These are phyloP conservation scores for Ceratonia siliqua DNA, from an alignment of 306 rosid species.

Conservation along the genomic window DNA sequence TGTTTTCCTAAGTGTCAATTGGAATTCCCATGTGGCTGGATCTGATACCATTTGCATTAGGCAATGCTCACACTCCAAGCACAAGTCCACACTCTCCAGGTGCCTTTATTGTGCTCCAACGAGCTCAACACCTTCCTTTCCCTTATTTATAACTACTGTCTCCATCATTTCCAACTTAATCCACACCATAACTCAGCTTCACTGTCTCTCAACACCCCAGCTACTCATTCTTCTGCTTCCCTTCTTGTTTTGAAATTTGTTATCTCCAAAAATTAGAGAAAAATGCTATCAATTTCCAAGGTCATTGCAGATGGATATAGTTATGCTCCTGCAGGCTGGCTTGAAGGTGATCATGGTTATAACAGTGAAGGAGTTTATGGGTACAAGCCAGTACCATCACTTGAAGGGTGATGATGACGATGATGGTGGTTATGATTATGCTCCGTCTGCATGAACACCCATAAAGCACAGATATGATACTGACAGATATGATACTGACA, in stretches of 20 bases:
- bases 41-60: not conserved
- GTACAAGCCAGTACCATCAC: not conserved
- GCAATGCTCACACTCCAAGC: constrained; percentile 17
- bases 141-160: constrained; percentile 12
- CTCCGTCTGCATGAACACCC: too few species aligned
- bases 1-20: constrained; percentile 29
- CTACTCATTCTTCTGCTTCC: not conserved
- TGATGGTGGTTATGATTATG: too few species aligned
- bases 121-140: not conserved
- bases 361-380: not conserved
- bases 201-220: not conserved
- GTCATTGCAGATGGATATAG: too few species aligned
- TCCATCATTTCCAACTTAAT: not conserved
- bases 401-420: not conserved
- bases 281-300: not conserved
- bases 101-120: constrained; percentile 21
- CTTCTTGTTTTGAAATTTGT: not conserved
- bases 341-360: not conserved
- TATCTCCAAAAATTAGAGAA: not conserved
- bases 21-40: constrained; percentile 23
- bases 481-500: too few species aligned
- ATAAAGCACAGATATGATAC: too few species aligned
- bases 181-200: constrained; percentile 13
- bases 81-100: constrained; percentile 38
- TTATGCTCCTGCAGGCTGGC: not conserved